Evolutionary conservation across 2,329 filamentous ascomycete genomes (phyloP).

Genomic region (Colletotrichum liriopes): DNA sequence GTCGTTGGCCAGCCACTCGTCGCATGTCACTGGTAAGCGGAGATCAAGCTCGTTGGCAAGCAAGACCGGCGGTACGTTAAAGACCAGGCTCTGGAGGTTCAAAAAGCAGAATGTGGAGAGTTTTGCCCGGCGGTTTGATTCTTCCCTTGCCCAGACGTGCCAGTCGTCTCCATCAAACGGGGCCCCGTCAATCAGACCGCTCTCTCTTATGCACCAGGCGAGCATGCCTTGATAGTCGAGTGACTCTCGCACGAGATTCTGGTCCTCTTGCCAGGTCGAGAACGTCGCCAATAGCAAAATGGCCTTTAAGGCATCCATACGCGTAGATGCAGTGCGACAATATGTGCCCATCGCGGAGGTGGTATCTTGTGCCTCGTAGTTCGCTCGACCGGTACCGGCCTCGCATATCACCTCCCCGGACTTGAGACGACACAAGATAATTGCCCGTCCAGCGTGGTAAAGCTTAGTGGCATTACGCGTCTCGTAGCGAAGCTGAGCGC

Average conservation of each 20-base stretch:
- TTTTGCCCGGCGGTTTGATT: slow-evolving; percentile 18
- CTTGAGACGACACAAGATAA: no score
- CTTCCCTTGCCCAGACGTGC: slow-evolving; percentile 10
- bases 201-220: slow-evolving; percentile 20
- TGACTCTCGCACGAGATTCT: slow-evolving; percentile 9
- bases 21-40: slow-evolving; percentile 2
- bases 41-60: slow-evolving; percentile 15
- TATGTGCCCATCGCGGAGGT: no score
- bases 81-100: slow-evolving; percentile 29
- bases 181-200: not conserved
- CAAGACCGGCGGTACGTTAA: slow-evolving; percentile 19
- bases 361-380: no score
- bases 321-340: no score
- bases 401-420: no score
- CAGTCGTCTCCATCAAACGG: slow-evolving; percentile 6
- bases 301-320: no score
- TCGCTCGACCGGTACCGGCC: no score
- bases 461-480: no score
- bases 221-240: slow-evolving; percentile 24
- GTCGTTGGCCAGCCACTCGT: slow-evolving; percentile 6
- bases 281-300: no score
- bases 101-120: slow-evolving; percentile 26
- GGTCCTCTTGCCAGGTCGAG: slow-evolving; percentile 12
- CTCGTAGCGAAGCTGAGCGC: no score
- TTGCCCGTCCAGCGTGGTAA: no score